Conservation (phyloP, 169 alveolate genomes). For the Miamiensis avidus region DNA sequence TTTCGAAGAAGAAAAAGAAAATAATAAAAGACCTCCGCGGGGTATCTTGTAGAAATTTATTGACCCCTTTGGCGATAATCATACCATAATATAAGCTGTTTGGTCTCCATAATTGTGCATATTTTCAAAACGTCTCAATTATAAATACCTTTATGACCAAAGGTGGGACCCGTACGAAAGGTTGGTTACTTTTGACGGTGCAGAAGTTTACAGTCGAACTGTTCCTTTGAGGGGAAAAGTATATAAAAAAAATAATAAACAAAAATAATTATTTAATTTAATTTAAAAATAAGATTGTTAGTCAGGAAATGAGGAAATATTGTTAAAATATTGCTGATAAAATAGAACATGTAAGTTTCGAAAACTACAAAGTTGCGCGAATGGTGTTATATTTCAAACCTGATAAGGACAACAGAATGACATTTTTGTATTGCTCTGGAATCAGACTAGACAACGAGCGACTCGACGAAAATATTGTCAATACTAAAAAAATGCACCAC, state of each 20-base stretch:
- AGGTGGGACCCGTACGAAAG: slow-evolving; percentile 50
- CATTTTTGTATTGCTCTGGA: slow-evolving; percentile 35
- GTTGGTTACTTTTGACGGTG: slow-evolving; percentile 50
- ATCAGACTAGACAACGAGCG: slow-evolving; percentile 29
- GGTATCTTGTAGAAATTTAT: slow-evolving; percentile 46
- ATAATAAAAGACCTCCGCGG: slow-evolving; percentile 19
- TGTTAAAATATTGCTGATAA: slow-evolving; percentile 39
- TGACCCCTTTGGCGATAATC: slow-evolving; percentile 40
- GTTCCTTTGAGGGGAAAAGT: slow-evolving; percentile 48
- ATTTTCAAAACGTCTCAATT: slow-evolving; percentile 35
- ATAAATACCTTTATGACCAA: slow-evolving; percentile 41
- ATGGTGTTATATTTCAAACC: slow-evolving; percentile 44
- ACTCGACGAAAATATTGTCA: slow-evolving; percentile 6
- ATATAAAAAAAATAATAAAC: neutral
- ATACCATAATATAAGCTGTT: slow-evolving; percentile 37
- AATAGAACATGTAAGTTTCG: slow-evolving; percentile 29
- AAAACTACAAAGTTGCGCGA: slow-evolving; percentile 17
- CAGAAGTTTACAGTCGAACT: slow-evolving; percentile 38
- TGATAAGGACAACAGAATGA: slow-evolving; percentile 32
- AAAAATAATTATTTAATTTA: too few relatives aligned
- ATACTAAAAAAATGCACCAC: slow-evolving; percentile 33
- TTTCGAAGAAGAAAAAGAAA: slow-evolving; percentile 4
- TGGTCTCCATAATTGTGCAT: slow-evolving; percentile 47
- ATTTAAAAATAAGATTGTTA: neutral
- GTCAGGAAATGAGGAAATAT: slow-evolving; percentile 46